Evolutionary conservation across 352 stramenopile species (phyloP), one percentile per base, ranked within the genome.

Genomic region (Thalassiosira livingstoniorum): DNA sequence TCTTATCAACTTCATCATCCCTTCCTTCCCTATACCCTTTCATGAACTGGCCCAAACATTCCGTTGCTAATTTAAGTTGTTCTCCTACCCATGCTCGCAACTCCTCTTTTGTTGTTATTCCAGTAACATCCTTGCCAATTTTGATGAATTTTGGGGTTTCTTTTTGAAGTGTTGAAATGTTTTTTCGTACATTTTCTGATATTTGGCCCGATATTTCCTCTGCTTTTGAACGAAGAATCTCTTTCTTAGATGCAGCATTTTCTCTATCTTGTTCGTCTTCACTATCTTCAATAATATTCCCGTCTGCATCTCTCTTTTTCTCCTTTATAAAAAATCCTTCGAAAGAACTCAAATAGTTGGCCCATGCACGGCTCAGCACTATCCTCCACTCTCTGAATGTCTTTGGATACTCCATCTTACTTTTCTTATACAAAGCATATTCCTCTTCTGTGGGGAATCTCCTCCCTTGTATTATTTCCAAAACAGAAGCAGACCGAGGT

Each of bases 1-100:
- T 92, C 47, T 89, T 90, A 34, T 94, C 87, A 25, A 94, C 71
- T 77, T 94, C 90, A 47, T 89, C 74, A 75, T 94, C 90, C 34
- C 90, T 78, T 51, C 90, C 90, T 53, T 87, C 80, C 21, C 90
- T 83, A 66, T 94, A 94, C 1, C 88, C 90, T 25, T 75, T 82
- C 86, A 94, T 92, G 60, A 94, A 94, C 71, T 93, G 76, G 10
- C 69, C 35, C 10, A 93, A 54, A 74, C 84, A 91, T 39, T 89
- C 80, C 0, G 81, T 92, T 13, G 67, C 82, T 0, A 92, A 63
- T 71, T 85, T 86, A 85, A 94, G 78, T 67, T 87, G 80, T 47
- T 91, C 78, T 5, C 42, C 39, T 11, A 85, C 82, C 60, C 90
- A 86, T 57, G 53, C 55, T 31, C 79, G 81, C 21, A 91, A 61